Evolutionary conservation across 2,329 filamentous ascomycete species (phyloP), one percentile per base, ranked within the genome.

Genomic region (Hypoxylon sp.): DNA sequence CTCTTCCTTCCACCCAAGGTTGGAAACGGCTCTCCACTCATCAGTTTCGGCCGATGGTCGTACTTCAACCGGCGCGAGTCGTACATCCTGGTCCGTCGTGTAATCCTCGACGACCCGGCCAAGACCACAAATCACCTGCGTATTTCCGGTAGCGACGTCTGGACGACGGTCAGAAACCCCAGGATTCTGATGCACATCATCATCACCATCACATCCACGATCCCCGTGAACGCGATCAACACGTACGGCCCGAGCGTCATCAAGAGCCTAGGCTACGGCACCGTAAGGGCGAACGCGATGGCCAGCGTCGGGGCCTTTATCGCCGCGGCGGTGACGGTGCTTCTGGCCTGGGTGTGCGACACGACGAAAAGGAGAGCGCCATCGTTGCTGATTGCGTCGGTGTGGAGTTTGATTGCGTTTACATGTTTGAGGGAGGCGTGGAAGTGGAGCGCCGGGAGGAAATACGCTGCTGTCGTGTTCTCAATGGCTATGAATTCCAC

Each of bases 31-130:
- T 75, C 74, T 5, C 76, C 80, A 1, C 69, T 82, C 3, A 76
- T 79, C 60, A 72, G 74, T 51, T 69, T 77, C 17, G 78, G 79
- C 6, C 74, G 74, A 21, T 82, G 79, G 79, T 81, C 78, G 43
- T 82, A 80, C 64, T 83, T 84, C 73, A 80, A 71, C n/a, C 70
- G 77, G 13, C 76, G 82, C 5, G 82, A 84, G 67, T 76, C 77
- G 1, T 77, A 82, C 36, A 82, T 84, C 62, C 75, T 83, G 5
- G 67, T 69, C 2, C 75, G 77, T 5, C 80, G 82, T 0, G 81
- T 84, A 3, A 60, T 83, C 0, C 73, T 82, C 2, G 82, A 84
- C 61, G 82, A 84, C 63, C 82, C 82, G 1, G 68, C 66, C 34
- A 83, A 83, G 69, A 73, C 75, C 0, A 68, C 67, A 0, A 76